These are phyloP conservation scores for Harringtonia lauricola DNA, from an alignment of 2,329 filamentous ascomycete species.

Conservation along the genomic window DNA sequence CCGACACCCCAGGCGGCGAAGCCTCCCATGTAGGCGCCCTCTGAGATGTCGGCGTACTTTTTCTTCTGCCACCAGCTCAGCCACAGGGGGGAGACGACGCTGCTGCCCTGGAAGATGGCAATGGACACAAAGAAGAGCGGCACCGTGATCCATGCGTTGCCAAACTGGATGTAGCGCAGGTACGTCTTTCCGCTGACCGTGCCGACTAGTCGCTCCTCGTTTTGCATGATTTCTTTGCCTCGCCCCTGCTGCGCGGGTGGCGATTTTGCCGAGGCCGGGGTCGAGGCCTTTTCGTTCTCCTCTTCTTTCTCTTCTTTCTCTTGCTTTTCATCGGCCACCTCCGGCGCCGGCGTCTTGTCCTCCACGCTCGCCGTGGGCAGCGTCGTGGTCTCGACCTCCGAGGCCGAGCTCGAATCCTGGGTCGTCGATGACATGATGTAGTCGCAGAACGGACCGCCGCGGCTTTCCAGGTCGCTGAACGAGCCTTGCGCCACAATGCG, in stretches of 20 bases:
- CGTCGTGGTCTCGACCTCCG: too few relatives aligned
- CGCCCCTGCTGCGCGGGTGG: too few relatives aligned
- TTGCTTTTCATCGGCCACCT: too few relatives aligned
- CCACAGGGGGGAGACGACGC: conserved; percentile 55
- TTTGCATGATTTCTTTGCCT: conserved; percentile 33
- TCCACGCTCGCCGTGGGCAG: too few relatives aligned
- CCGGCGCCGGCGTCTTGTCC: too few relatives aligned
- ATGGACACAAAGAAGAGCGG: conserved; percentile 39
- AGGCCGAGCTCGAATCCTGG: too few relatives aligned
- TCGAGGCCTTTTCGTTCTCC: too few relatives aligned
- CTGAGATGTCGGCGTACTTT: conserved; percentile 29
- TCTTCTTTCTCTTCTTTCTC: too few relatives aligned
- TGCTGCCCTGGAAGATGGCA: conserved; percentile 46
- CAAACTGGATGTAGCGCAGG: conserved; percentile 50
- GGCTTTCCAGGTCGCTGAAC: conserved; percentile 81
- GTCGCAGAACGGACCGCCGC: conserved; percentile 82
- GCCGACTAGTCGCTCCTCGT: conserved; percentile 46
- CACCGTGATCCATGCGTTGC: conserved; percentile 45
- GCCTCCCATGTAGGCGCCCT: conserved; percentile 39
- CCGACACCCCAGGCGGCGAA: conserved; percentile 46
- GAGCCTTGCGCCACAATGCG: conserved; percentile 80
- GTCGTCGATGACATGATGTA: conserved; percentile 63
- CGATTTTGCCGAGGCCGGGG: too few relatives aligned
- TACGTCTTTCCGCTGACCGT: conserved; percentile 52
- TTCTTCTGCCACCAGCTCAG: conserved; percentile 56